Base-by-base conservation (phyloP, 2,329 filamentous ascomycete genomes). In the Clonostachys sp. region DNA sequence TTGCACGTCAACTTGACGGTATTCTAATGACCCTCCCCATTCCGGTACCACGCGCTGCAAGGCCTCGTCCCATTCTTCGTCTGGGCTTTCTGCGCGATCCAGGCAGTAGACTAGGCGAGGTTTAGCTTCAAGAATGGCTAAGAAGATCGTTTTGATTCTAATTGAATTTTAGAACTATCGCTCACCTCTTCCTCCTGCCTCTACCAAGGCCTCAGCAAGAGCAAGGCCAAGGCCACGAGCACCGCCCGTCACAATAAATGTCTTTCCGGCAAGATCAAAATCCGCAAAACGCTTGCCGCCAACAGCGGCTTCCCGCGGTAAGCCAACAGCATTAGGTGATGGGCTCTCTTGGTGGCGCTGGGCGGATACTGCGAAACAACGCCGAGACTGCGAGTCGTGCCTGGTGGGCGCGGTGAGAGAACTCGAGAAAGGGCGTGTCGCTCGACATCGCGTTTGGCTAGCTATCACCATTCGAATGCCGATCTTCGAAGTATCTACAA, bases 151-250 rank as follows among this genome's bases (percentile, higher is more conserved):
- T 41, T 34, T 24, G 7, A 9, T 44, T 6, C 12, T n/a, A 10
- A 30, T 10, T 30, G 2, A 4, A 30, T 30, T 30, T 30, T 34
- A n/a, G 16, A 13, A 16, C 6, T 9, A 9, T 33, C 16, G 9
- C 44, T 39, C 34, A 81, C 79, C 78, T 53, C 72, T 87, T 20
- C 86, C 88, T 17, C 88, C 87, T 20, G 87, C 87, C 64, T 91
- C 86, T 12, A 89, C 71, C 13, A 91, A 67, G 2, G 83, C 86
- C 57, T 91, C 86, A 2, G 86, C 80, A 56, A 91, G 80, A 6
- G 84, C 80, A 17, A 92, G 67, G n/a, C 87, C 87, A 10, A 91
- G 74, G 0, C 88, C 88, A 50, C 83, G 76, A 3, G 80, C 87
- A 47, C 80, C 87, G 16, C 87, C 87, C 2, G 86, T 87, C 4